A percentile compares a stretch with the other conserved stretches of the same genome.
These are phyloP conservation scores for Ailanthus altissimus DNA, from an alignment of 345 rosid species.

Conservation along the genomic window DNA sequence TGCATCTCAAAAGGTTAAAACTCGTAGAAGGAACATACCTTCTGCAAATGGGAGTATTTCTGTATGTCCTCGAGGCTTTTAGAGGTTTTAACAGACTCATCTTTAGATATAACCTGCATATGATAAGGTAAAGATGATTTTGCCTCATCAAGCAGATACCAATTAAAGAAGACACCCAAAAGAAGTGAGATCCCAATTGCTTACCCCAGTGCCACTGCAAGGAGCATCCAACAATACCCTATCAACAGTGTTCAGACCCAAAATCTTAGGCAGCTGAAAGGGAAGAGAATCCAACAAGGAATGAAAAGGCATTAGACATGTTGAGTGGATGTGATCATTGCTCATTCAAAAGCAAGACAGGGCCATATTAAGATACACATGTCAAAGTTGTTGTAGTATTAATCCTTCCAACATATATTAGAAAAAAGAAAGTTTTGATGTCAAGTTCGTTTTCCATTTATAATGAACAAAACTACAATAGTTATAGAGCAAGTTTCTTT, in stretches of 20 bases:
- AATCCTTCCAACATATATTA: not conserved
- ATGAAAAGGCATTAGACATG: slow-evolving; percentile 1
- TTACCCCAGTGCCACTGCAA: slow-evolving; percentile 98
- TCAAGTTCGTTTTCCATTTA: not conserved
- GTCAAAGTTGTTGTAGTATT: not conserved
- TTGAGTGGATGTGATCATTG: not conserved
- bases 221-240: slow-evolving; percentile 96
- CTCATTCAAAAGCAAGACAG: not conserved
- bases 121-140: slow-evolving; percentile 21
- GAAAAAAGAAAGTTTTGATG: not conserved
- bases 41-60: slow-evolving; percentile 77
- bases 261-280: slow-evolving; percentile 72
- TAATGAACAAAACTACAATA: not conserved
- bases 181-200: slow-evolving; percentile 23
- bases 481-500: not conserved
- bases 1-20: not conserved
- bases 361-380: not conserved
- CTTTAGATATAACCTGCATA: slow-evolving; percentile 70
- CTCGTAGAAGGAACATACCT: slow-evolving; percentile 49
- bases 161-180: not conserved
- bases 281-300: not conserved
- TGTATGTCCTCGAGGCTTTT: slow-evolving; percentile 81
- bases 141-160: slow-evolving; percentile 10
- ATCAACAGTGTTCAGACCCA: slow-evolving; percentile 76
- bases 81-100: slow-evolving; percentile 88